These are phyloP conservation scores for Pythium folliculosum DNA, from an alignment of 352 stramenopile genomes.

Conservation along the genomic window DNA sequence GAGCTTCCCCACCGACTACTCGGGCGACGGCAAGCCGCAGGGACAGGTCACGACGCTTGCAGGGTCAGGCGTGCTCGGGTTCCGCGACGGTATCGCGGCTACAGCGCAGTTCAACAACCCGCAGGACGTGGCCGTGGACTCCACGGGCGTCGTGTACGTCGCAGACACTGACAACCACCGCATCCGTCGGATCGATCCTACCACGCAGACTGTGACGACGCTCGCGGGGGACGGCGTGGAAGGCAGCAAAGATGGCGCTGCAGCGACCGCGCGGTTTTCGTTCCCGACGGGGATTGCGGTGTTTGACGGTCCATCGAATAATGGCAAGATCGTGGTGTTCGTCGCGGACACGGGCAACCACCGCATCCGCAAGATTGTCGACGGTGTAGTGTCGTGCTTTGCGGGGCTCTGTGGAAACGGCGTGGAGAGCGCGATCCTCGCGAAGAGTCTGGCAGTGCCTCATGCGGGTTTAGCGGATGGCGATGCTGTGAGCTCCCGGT, in stretches of 20 bases:
- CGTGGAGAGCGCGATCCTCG: conserved; percentile 56
- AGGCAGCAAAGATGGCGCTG: conserved; percentile 49
- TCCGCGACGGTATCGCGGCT: conserved; percentile 61
- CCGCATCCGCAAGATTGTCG: conserved; percentile 69
- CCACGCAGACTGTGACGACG: conserved; percentile 46
- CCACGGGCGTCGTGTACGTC: conserved; percentile 92
- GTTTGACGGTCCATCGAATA: conserved; percentile 37
- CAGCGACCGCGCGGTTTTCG: conserved; percentile 53
- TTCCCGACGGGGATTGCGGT: conserved; percentile 73
- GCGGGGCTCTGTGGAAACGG: conserved; percentile 85
- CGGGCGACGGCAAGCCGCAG: conserved; percentile 71
- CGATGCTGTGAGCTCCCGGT: conserved; percentile 65
- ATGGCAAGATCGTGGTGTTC: conserved; percentile 47
- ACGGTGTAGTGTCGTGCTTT: conserved; percentile 83
- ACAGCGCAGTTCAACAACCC: conserved; percentile 89
- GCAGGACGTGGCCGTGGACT: conserved; percentile 91
- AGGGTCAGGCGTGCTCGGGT: conserved; percentile 76
- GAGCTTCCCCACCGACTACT: conserved; percentile 46
- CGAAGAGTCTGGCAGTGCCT: conserved; percentile 44
- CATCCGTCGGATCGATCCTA: conserved; percentile 81
- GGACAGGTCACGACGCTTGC: conserved; percentile 91
- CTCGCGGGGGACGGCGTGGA: conserved; percentile 55
- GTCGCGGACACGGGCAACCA: conserved; percentile 86
- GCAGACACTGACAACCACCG: conserved; percentile 94
- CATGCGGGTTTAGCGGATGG: conserved; percentile 92